These are phyloP conservation scores for Aspergillaceae sp. DNA, from an alignment of 2,329 filamentous ascomycete species.

Conservation along the genomic window DNA sequence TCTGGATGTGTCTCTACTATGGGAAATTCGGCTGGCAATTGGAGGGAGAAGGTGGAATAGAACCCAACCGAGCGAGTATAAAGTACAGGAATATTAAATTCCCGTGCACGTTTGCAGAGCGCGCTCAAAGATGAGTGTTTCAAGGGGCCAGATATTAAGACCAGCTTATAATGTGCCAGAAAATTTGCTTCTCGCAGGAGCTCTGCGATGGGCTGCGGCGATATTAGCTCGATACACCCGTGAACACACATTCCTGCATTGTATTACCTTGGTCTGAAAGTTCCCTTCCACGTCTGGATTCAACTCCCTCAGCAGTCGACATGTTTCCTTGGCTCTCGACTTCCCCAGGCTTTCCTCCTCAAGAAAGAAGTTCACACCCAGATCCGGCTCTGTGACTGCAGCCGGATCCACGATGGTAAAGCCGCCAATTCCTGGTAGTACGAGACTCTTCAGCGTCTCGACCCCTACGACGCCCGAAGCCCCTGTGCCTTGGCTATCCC, in stretches of 20 bases:
- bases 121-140: slow-evolving; percentile 43
- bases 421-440: slow-evolving; percentile 80
- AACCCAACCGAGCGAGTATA: slow-evolving; percentile 86
- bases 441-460: slow-evolving; percentile 93
- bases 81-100: slow-evolving; percentile 63
- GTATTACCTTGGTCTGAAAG: slow-evolving; percentile 50
- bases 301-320: slow-evolving; percentile 70
- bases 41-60: slow-evolving; percentile 78
- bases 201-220: slow-evolving; percentile 26
- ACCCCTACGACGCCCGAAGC: slow-evolving; percentile 79
- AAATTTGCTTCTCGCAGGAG: slow-evolving; percentile 32
- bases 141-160: slow-evolving; percentile 54
- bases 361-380: slow-evolving; percentile 96
- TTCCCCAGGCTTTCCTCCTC: slow-evolving; percentile 69
- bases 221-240: slow-evolving; percentile 10
- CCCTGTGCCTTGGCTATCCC: slow-evolving; percentile 24
- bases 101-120: slow-evolving; percentile 43
- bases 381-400: slow-evolving; percentile 67
- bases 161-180: slow-evolving; percentile 47
- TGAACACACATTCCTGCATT: background rate
- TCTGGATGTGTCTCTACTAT: slow-evolving; percentile 96
- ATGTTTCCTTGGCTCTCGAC: slow-evolving; percentile 68
- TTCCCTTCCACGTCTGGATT: slow-evolving; percentile 85
- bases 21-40: slow-evolving; percentile 70
- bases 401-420: slow-evolving; percentile 85